phyloP scores from a whole-genome alignment of 106 monocot genomes.

The Apostasia ramifera region DNA sequence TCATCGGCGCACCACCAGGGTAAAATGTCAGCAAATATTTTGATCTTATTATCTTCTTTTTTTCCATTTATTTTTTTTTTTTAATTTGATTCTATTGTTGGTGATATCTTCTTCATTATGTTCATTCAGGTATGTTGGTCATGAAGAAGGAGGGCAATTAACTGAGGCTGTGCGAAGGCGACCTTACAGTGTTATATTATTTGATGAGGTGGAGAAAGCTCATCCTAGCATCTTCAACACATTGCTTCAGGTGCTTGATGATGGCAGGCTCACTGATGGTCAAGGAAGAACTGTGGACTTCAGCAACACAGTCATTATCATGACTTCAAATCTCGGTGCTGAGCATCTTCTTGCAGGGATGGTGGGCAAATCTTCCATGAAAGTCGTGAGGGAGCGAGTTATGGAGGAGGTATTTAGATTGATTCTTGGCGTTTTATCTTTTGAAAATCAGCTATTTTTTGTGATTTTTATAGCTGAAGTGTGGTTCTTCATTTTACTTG shows the following conservation, averaged over 20 bases:
- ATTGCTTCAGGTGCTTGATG: constrained; percentile 63
- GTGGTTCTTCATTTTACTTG: not conserved
- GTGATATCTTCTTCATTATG: not conserved
- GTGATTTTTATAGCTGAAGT: no score
- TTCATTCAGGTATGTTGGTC: constrained; percentile 48
- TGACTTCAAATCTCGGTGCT: constrained; percentile 80
- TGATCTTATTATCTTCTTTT: not conserved
- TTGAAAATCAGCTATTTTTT: no score
- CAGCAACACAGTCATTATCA: constrained; percentile 57
- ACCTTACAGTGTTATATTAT: constrained; percentile 58
- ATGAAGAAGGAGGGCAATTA: constrained; percentile 73
- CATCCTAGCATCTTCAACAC: constrained; percentile 62
- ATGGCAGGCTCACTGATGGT: constrained; percentile 66
- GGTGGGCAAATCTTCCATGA: constrained; percentile 43
- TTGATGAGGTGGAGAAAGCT: constrained; percentile 85
- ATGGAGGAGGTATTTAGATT: constrained; percentile 39
- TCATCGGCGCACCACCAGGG: constrained; percentile 95
- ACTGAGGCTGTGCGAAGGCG: constrained; percentile 61
- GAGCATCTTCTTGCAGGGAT: constrained; percentile 61
- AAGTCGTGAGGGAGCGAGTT: constrained; percentile 36
- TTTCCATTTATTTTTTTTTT: not conserved
- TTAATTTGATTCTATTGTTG: not conserved
- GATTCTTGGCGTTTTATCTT: not conserved
- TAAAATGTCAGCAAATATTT: constrained; percentile 7
- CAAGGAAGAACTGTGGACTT: constrained; percentile 75